Evolutionary conservation across 768 basidiomycete genomes (phyloP).

Genomic region (Lepiota brunneoincarnata): DNA sequence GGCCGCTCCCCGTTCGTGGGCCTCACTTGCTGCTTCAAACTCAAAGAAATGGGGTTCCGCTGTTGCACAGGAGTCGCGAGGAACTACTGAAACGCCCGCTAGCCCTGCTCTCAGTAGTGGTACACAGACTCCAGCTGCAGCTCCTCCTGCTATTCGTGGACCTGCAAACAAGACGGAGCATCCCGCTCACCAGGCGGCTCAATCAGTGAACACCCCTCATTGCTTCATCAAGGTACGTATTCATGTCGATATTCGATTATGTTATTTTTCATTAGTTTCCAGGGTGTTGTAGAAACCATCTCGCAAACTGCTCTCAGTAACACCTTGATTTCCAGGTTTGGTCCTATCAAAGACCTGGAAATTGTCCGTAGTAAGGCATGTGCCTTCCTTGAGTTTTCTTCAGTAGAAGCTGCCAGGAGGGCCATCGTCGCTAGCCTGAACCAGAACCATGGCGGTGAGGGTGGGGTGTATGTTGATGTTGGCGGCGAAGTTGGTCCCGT

Average conservation of each 20-base stretch:
- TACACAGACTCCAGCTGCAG: conserved; percentile 29
- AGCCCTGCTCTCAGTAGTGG: conserved; percentile 39
- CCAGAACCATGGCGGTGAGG: conserved; percentile 74
- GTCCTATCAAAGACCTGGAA: conserved; percentile 83
- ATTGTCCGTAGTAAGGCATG: conserved; percentile 87
- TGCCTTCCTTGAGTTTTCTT: conserved; percentile 88
- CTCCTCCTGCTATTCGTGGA: conserved; percentile 25
- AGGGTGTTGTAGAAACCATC: conserved; percentile 75
- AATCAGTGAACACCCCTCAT: conserved; percentile 63
- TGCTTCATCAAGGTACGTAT: conserved; percentile 88
- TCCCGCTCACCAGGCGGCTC: conserved; percentile 54
- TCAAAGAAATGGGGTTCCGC: conserved; percentile 82
- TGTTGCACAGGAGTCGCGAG: conserved; percentile 75
- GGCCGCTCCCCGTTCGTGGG: conserved; percentile 81
- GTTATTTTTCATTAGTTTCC: conserved; percentile 10
- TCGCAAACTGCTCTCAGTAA: conserved; percentile 46
- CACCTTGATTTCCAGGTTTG: conserved; percentile 63
- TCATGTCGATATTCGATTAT: neutral
- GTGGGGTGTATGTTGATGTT: conserved; percentile 77
- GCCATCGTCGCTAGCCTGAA: conserved; percentile 80
- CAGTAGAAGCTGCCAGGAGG: conserved; percentile 75
- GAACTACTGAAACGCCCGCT: conserved; percentile 61
- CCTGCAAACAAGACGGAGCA: conserved; percentile 34
- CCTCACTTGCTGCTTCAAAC: conserved; percentile 83
- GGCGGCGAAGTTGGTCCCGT: conserved; percentile 49